Base-by-base conservation (phyloP, 1,284 basidiomycete genomes). In the Cutaneotrichosporon cavernicola region DNA sequence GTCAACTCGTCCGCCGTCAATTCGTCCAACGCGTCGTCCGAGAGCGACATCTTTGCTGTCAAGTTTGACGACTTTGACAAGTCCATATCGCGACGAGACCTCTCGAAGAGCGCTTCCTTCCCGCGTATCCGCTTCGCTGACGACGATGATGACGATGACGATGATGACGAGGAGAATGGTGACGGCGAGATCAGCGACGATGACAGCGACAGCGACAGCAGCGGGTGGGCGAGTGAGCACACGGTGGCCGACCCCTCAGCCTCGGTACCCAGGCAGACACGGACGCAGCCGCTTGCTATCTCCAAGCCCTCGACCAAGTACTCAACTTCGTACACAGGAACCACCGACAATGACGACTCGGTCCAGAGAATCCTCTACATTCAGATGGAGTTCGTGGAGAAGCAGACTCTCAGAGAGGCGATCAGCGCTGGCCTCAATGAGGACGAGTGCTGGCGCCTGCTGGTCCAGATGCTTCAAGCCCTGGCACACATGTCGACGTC, bases 391-490 rank as follows among this genome's bases (percentile, higher is more conserved):
- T 80, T 78, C 64, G 79, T 80, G 7, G 79, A 80, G 64, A 80
- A 80, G 72, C 75, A 77, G 68, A 78, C 75, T 0, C 64, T 77
- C 4, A 69, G 75, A 10, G 73, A 93, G 87, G 84, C 89, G 34
- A 88, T 96, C 53, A 87, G 88, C 18, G 89, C 91, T 69, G 90
- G 90, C 0, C 81, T 96, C 4, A 83, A 85, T 0, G 91, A 92
- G 77, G 87, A 91, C 53, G 91, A 96, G 68, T 88, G 88, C 0
- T 97, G 95, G 95, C 82, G 90, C 32, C 82, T 97, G 21, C 91
- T 97, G 73, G 88, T 91, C 57, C 93, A 97, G 80, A 89, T 96
- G 60, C 80, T 97, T n/a, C 92, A 97, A 68, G 95, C 94, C 0
- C 83, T 98, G 4, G 89, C 90, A 0, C 92, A 97, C 72, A 94